Evolutionary conservation across 345 rosid genomes (phyloP), one percentile per base, ranked within the genome.

Genomic region (Gossypium bickii): DNA sequence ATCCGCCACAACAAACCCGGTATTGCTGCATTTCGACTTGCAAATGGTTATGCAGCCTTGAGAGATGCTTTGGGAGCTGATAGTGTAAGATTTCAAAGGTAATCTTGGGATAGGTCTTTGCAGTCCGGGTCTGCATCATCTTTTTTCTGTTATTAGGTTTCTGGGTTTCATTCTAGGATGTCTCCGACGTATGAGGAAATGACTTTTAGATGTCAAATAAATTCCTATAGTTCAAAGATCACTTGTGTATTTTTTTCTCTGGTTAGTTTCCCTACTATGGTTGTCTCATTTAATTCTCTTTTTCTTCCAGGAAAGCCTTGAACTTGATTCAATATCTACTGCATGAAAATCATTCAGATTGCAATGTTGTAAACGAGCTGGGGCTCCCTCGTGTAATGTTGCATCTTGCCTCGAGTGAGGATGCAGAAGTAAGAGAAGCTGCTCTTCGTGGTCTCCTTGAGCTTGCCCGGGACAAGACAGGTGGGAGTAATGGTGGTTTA

Each of bases 261-360:
- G 41, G 1, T 9, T 68, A 18, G 47, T 52, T 16, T n/a, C 24
- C 38, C 11, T 29, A 7, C 16, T 43, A 2, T 10, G 7, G 15
- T 64, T 16, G 60, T 73, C 55, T 60, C 2, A 69, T 47, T 17
- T 43, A 22, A 55, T 63, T 58, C 38, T 9, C 55, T 62, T 27
- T 22, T 59, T n/a, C 59, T 81, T 80, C 43, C 97, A 94, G 98
- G 86, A 94, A 89, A 84, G 98, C 97, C 11, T 84, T 94, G 74
- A 85, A 92, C 84, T 82, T 94, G 92, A 85, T 92, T 78, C 91
- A 92, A 61, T 94, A 92, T 84, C 90, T 92, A 47, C 78, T 92
- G 78, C 90, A 82, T 3, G 98, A 91, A 85, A 90, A 90, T 80
- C 70, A 74, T 53, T 87, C 91, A 17, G 97, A 94, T 79, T 87